phyloP scores from a whole-genome alignment of 139 green algal genomes.

The Coelastrella sp. region DNA sequence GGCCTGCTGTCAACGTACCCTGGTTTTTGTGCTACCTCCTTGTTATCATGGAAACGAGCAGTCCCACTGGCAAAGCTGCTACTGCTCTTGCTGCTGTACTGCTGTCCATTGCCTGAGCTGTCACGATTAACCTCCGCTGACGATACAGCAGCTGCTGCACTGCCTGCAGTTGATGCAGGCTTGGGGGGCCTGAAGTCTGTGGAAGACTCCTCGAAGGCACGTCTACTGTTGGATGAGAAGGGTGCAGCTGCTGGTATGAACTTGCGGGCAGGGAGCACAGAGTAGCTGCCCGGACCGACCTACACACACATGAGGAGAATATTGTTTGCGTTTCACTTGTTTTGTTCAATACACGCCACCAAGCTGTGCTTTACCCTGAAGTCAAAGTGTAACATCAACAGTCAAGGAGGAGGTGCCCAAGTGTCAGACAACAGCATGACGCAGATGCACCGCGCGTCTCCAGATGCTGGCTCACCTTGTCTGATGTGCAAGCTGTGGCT shows the following conservation, averaged over 20 bases:
- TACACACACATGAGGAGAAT: not conserved
- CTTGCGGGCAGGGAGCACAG: not conserved
- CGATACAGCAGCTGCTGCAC: too few relatives aligned
- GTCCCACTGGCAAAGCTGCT: constrained; percentile 27
- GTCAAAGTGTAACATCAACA: not conserved
- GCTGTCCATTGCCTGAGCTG: not conserved
- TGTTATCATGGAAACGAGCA: not conserved
- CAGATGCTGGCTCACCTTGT: not conserved
- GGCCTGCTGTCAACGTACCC: constrained; percentile 3
- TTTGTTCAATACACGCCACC: not conserved
- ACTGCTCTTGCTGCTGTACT: not conserved
- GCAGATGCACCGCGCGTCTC: not conserved
- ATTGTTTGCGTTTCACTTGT: not conserved
- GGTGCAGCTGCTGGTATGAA: not conserved
- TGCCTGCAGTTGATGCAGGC: not conserved
- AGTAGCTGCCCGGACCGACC: constrained; percentile 2
- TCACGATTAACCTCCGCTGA: not conserved
- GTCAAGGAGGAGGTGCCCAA: too few relatives aligned
- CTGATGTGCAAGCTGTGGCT: not conserved
- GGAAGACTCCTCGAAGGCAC: not conserved
- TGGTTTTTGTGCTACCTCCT: not conserved
- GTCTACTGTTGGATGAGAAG: not conserved
- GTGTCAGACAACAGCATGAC: not conserved
- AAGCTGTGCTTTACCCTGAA: not conserved
- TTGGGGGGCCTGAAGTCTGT: not conserved